A percentile compares a stretch with the other conserved stretches of the same genome.
phyloP scores from a whole-genome alignment of 176 grass and related monocot species.

The Lolium perenne region DNA sequence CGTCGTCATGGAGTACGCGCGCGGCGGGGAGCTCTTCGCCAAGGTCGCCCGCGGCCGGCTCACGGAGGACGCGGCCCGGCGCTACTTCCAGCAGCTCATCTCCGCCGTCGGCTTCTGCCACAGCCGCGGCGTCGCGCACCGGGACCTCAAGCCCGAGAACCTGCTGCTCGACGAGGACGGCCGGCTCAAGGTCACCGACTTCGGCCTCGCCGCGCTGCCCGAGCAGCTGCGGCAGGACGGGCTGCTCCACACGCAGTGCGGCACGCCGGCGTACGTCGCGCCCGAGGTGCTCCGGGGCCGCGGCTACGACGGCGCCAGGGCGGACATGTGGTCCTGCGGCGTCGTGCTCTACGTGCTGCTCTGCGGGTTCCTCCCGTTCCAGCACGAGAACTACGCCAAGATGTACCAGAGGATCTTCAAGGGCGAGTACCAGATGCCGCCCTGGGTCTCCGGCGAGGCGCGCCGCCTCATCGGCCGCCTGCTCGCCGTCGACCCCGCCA shows the following conservation, averaged over 20 bases:
- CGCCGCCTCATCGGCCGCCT: conserved; percentile 72
- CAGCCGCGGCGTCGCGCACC: conserved; percentile 84
- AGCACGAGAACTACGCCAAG: conserved; percentile 75
- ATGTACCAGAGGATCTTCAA: conserved; percentile 97
- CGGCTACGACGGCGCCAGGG: conserved; percentile 76
- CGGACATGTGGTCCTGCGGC: conserved; percentile 96
- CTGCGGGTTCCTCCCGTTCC: conserved; percentile 86
- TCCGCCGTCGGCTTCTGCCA: conserved; percentile 95
- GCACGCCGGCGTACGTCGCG: conserved; percentile 93
- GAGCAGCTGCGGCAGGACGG: conserved; percentile 91
- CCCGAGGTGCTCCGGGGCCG: conserved; percentile 86
- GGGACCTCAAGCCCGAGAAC: conserved; percentile 99
- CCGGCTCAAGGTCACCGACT: conserved; percentile 84
- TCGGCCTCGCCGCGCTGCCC: conserved; percentile 90
- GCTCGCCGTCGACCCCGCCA: conserved; percentile 77
- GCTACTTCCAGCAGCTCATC: conserved; percentile 89
- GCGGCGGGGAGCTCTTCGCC: conserved; percentile 81
- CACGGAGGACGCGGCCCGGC: conserved; percentile 64
- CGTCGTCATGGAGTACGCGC: conserved; percentile 90
- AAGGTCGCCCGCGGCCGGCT: conserved; percentile 63
- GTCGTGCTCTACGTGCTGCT: conserved; percentile 94
- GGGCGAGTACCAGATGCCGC: conserved; percentile 75
- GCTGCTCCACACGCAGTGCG: conserved; percentile 95
- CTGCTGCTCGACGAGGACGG: conserved; percentile 76
- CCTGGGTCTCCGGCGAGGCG: conserved; percentile 84